A percentile compares a stretch with the other conserved stretches of the same genome.
Conservation (phyloP, 1,284 basidiomycete genomes). For the Coriolopsis trogii region DNA sequence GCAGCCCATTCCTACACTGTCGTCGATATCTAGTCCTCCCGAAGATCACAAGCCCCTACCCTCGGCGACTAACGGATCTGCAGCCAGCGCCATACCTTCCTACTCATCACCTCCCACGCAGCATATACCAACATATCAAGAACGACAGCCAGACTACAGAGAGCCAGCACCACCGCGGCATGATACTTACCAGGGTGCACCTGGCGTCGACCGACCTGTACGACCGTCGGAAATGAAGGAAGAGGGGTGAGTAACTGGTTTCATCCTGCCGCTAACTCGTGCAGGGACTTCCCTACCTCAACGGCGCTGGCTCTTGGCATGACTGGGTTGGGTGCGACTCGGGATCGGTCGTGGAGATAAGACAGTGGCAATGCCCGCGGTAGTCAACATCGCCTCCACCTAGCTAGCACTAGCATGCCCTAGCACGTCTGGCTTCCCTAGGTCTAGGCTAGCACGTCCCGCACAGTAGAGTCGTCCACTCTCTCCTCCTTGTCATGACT, state of each 20-base stretch:
- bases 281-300: constrained; percentile 17
- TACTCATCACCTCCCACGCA: constrained; percentile 47
- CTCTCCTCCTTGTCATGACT: constrained; percentile 58
- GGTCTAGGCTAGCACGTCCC: constrained; percentile 57
- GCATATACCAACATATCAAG: constrained; percentile 77
- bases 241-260: constrained; percentile 84
- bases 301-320: constrained; percentile 27
- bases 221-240: constrained; percentile 97
- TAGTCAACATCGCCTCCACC: constrained; percentile 51
- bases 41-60: constrained; percentile 14
- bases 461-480: constrained; percentile 74
- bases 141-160: constrained; percentile 58
- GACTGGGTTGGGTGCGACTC: constrained; percentile 27
- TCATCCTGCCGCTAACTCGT: constrained; percentile 22
- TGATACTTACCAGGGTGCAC: constrained; percentile 38
- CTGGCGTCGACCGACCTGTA: constrained; percentile 67
- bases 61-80: constrained; percentile 10
- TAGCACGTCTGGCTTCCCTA: constrained; percentile 49
- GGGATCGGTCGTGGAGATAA: constrained; percentile 31
- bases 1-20: constrained; percentile 1
- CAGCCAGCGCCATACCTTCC: constrained; percentile 25
- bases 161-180: constrained; percentile 38
- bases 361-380: constrained; percentile 40
- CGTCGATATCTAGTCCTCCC: no score
- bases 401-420: constrained; percentile 51